These are phyloP conservation scores for Cordyceps pruinosa DNA, from an alignment of 2,329 filamentous ascomycete species.

Conservation along the genomic window DNA sequence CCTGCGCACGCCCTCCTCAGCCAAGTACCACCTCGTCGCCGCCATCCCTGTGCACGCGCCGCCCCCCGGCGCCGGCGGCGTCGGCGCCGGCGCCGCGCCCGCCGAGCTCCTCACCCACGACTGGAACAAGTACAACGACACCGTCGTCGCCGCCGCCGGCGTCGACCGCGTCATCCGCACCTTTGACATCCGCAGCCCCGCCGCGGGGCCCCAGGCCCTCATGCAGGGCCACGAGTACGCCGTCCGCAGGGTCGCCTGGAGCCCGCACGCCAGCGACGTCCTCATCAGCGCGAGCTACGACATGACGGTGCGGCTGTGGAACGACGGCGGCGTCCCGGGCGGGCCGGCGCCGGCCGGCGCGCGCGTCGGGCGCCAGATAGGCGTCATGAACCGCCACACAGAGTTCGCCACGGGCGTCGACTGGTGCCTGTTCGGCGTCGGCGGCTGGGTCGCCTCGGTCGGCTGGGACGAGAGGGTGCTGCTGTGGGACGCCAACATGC, in stretches of 20 bases:
- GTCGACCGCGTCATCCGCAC: slow-evolving; percentile 83
- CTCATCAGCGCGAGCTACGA: slow-evolving; percentile 89
- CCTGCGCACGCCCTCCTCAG: slow-evolving; percentile 75
- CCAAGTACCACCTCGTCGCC: slow-evolving; percentile 78
- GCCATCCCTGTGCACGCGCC: slow-evolving; percentile 75
- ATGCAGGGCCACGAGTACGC: slow-evolving; percentile 88
- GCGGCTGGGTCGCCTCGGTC: slow-evolving; percentile 90
- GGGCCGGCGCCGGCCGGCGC: slow-evolving; percentile 26
- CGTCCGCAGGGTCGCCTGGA: slow-evolving; percentile 80
- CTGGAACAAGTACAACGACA: slow-evolving; percentile 96
- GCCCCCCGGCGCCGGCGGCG: slow-evolving; percentile 26
- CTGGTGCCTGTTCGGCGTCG: slow-evolving; percentile 93
- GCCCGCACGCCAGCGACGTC: slow-evolving; percentile 84
- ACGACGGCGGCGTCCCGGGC: slow-evolving; percentile 51
- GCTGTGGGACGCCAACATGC: slow-evolving; percentile 76
- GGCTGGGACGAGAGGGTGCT: slow-evolving; percentile 91
- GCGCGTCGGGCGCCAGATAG: slow-evolving; percentile 62
- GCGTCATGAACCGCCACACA: slow-evolving; percentile 85
- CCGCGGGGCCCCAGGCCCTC: slow-evolving; percentile 62
- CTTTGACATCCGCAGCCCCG: slow-evolving; percentile 79
- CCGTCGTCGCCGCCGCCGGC: slow-evolving; percentile 77
- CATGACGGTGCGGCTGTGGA: slow-evolving; percentile 95
- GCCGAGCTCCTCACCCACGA: slow-evolving; percentile 88
- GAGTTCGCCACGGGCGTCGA: slow-evolving; percentile 96
- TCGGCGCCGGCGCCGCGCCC: slow-evolving; percentile 34